Evolutionary conservation across 116 monocot genomes (phyloP).

Genomic region (Thalassia testudinum): DNA sequence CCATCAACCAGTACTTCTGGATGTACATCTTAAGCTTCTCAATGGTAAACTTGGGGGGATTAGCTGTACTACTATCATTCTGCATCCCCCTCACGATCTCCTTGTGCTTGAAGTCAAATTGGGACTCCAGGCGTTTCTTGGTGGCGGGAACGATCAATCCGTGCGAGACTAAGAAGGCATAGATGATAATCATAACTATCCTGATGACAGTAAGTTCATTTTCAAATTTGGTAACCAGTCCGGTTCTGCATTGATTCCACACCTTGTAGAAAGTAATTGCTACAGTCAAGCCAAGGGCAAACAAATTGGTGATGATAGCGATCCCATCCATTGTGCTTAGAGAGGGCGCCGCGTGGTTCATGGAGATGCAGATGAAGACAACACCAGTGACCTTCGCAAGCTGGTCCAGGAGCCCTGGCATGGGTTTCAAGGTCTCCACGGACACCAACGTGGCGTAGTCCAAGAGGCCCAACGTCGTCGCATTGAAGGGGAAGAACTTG

Average conservation of each 20-base stretch:
- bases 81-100: not conserved
- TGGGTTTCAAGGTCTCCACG: not conserved
- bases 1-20: slow-evolving; percentile 11
- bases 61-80: not conserved
- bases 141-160: not conserved
- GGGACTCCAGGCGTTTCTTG: slow-evolving; percentile 1
- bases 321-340: not conserved
- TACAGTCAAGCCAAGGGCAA: not conserved
- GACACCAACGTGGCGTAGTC: not conserved
- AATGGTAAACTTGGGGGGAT: not conserved
- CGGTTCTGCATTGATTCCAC: not conserved
- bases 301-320: not conserved
- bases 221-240: not conserved
- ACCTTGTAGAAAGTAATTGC: not conserved
- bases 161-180: slow-evolving; percentile 1
- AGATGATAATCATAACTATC: not conserved
- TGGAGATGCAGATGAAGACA: not conserved
- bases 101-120: slow-evolving; percentile 3
- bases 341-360: not conserved
- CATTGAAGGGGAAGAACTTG: not conserved
- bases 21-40: slow-evolving; percentile 1
- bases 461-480: not conserved
- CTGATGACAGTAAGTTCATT: not conserved
- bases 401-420: not conserved
- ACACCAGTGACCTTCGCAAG: slow-evolving; percentile 1